Conservation (phyloP, 75 land plant species). For the Sequoia sempervirens region DNA sequence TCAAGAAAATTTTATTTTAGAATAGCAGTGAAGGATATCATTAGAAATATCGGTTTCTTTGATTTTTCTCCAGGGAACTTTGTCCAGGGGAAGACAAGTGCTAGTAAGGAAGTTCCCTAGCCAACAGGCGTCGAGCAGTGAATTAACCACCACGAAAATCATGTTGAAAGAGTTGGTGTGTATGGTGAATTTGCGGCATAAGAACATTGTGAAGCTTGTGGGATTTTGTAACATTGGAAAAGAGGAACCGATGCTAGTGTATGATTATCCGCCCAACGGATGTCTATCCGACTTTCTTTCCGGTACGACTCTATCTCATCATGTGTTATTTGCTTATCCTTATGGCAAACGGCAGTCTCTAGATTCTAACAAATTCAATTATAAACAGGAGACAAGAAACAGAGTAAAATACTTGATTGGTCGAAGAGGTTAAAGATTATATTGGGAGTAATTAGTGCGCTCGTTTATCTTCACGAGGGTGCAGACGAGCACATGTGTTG, state of each 20-base stretch:
- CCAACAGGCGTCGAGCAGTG: neutral
- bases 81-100: neutral
- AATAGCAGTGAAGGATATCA: neutral
- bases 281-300: slow-evolving; percentile 19
- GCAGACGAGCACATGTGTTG: slow-evolving; percentile 23
- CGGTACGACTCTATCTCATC: neutral
- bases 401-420: slow-evolving; percentile 21
- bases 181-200: slow-evolving; percentile 50
- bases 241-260: slow-evolving; percentile 47
- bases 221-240: slow-evolving; percentile 33
- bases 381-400: no score
- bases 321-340: neutral
- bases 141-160: neutral
- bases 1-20: neutral
- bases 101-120: neutral
- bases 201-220: slow-evolving; percentile 62
- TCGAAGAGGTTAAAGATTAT: slow-evolving; percentile 33
- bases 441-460: slow-evolving; percentile 45
- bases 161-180: slow-evolving; percentile 53
- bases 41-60: neutral
- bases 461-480: slow-evolving; percentile 59
- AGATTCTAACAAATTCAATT: no score
- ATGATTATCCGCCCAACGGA: slow-evolving; percentile 71
- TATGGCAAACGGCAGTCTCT: no score
- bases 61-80: neutral